A percentile compares a stretch with the other conserved stretches of the same genome.
Evolutionary conservation across 148 eudicot genomes (phyloP).

Genomic region (Dianthus caryophyllus): DNA sequence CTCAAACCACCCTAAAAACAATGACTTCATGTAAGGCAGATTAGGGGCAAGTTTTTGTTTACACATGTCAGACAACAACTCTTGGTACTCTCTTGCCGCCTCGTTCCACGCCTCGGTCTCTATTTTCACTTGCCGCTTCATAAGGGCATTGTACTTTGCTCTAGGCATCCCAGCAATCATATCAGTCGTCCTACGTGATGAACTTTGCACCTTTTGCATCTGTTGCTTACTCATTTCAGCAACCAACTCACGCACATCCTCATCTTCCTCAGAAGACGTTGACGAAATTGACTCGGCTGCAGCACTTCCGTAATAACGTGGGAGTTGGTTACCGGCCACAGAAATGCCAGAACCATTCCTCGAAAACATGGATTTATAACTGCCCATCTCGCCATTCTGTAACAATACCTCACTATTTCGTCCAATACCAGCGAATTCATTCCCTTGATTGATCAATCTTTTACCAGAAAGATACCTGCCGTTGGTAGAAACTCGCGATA

Average conservation of each 20-base stretch:
- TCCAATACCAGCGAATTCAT: constrained; percentile 12
- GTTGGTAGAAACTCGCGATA: constrained; percentile 8
- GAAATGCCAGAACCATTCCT: constrained; percentile 28
- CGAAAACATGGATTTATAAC: constrained; percentile 18
- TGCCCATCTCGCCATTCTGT: constrained; percentile 19
- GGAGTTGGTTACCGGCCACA: constrained; percentile 16
- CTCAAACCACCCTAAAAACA: constrained; percentile 98
- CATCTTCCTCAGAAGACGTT: constrained; percentile 68
- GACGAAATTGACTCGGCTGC: constrained; percentile 62
- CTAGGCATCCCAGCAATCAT: constrained; percentile 48
- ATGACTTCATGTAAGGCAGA: constrained; percentile 85
- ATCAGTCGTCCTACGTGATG: constrained; percentile 24
- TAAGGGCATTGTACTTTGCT: constrained; percentile 48
- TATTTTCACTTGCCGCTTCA: constrained; percentile 56
- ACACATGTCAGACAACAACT: constrained; percentile 79
- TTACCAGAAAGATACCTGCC: constrained; percentile 11
- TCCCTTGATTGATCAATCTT: constrained; percentile 5
- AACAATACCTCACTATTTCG: constrained; percentile 20
- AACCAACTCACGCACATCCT: constrained; percentile 55
- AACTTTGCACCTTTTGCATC: constrained; percentile 5
- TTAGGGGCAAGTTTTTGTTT: constrained; percentile 91
- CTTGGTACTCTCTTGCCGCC: constrained; percentile 85
- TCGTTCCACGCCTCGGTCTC: constrained; percentile 95
- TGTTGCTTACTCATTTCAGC: constrained; percentile 33
- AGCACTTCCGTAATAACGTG: constrained; percentile 42